These are phyloP conservation scores for Aspergillus sparsus DNA, from an alignment of 495 filamentous ascomycete genomes.

Conservation along the genomic window DNA sequence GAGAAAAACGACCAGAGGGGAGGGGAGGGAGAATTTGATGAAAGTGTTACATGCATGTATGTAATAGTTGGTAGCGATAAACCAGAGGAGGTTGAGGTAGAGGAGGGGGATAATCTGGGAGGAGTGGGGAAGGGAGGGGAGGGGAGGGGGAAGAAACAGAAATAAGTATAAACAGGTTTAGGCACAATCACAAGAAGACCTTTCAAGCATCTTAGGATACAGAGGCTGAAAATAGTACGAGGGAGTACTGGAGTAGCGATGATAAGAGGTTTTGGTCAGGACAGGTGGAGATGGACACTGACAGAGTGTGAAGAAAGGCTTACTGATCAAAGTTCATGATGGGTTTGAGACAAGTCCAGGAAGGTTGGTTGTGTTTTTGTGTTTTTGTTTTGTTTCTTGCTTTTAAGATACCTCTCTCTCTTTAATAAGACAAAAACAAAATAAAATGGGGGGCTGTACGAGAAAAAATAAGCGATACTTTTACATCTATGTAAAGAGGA, in stretches of 20 bases:
- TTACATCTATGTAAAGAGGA: slow-evolving; percentile 7
- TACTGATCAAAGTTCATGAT: slow-evolving; percentile 33
- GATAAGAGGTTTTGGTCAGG: slow-evolving; percentile 26
- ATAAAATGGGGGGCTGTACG: slow-evolving; percentile 2
- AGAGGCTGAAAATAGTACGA: slow-evolving; percentile 30
- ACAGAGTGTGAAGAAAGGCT: slow-evolving; percentile 24
- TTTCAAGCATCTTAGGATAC: slow-evolving; percentile 25
- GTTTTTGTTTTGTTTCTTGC: slow-evolving; percentile 8
- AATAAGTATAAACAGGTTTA: slow-evolving; percentile 34
- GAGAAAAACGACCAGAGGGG: slow-evolving; percentile 31
- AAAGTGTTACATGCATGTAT: slow-evolving; percentile 29
- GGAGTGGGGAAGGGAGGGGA: slow-evolving; percentile 14
- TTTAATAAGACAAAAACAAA: slow-evolving; percentile 1
- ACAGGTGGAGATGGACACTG: slow-evolving; percentile 25
- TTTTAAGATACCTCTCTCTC: background rate
- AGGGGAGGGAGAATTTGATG: slow-evolving; percentile 30
- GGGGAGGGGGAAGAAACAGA: slow-evolving; percentile 18
- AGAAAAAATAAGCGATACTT: slow-evolving; percentile 9
- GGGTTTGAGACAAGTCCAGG: slow-evolving; percentile 4
- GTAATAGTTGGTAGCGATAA: slow-evolving; percentile 20
- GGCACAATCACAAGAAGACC: slow-evolving; percentile 29
- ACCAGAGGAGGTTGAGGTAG: slow-evolving; percentile 24
- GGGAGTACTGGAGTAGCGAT: slow-evolving; percentile 24
- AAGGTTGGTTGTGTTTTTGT: background rate
- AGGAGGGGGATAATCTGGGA: slow-evolving; percentile 20